Evolutionary conservation across 2,329 filamentous ascomycete species (phyloP), one percentile per base, ranked within the genome.

Genomic region (Xenoacremonium recifei): DNA sequence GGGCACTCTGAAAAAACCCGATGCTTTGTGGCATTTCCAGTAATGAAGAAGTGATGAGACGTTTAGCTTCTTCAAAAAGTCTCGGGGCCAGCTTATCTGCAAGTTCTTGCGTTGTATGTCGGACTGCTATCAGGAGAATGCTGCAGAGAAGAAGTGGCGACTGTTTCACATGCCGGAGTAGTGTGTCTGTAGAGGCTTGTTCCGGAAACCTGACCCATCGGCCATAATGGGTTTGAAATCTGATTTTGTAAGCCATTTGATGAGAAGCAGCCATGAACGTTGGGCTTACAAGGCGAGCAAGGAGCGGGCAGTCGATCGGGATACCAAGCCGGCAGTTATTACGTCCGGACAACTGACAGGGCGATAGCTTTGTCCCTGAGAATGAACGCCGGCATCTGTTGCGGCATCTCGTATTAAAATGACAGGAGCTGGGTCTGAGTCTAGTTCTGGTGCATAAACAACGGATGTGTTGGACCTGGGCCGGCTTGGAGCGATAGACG

Each of bases 371-470:
- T 51, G 37, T 21, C 47, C 48, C 29, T 31, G 7, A 0, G 56
- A 51, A 12, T 47, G 43, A 4, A 59, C 48, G 9, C 51, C 55
- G 7, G 53, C 50, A 33, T 59, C 52, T 0, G 49, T 54, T 2
- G 53, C 55, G 15, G 57, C 58, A 32, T 61, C 57, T n/a, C 51
- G 41, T 21, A 61, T 59, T 2, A 61, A 13, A 15, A 60, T 41
- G 2, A 60, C 54, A 1, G 58, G 58, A 3, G 56, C 54, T 2
- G 51, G 45, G 6, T 53, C 35, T 1, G 31, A 36, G 1, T 55
- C 50, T n/a, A n/a, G n/a, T n/a, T n/a, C n/a, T n/a, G n/a, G n/a
- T n/a, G n/a, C n/a, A n/a, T n/a, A n/a, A n/a, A n/a, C n/a, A n/a
- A n/a, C n/a, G n/a, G n/a, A n/a, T n/a, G n/a, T n/a, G n/a, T n/a